These are phyloP conservation scores for Fistulina hepatica DNA, from an alignment of 1,284 basidiomycete genomes.

Conservation along the genomic window DNA sequence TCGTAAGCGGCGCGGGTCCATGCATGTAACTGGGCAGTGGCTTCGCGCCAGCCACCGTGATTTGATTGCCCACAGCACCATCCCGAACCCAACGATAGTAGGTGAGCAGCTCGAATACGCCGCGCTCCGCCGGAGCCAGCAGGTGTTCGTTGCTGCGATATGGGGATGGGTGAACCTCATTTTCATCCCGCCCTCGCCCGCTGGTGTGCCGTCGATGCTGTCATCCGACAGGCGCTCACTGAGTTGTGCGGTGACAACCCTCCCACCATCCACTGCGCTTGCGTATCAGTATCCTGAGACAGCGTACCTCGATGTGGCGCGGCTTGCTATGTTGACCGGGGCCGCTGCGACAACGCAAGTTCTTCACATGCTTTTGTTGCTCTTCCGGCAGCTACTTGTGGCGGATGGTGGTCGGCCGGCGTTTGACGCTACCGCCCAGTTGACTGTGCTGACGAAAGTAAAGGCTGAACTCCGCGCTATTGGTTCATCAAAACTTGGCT, in stretches of 20 bases:
- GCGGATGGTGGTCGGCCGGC: no score
- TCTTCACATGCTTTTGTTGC: no score
- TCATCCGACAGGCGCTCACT: no score
- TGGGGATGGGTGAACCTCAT: conserved; percentile 63
- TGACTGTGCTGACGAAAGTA: conserved; percentile 43
- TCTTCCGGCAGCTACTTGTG: no score
- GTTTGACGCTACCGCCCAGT: no score
- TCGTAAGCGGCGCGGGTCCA: conserved; percentile 42
- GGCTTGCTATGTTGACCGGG: conserved; percentile 57
- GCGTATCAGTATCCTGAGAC: conserved; percentile 60
- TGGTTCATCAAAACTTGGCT: conserved; percentile 47
- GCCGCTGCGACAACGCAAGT: no score
- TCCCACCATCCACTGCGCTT: conserved; percentile 21
- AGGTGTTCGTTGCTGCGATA: conserved; percentile 45
- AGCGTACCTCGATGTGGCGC: conserved; percentile 70
- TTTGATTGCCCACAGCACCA: conserved; percentile 26
- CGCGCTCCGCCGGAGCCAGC: conserved; percentile 37
- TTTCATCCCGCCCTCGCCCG: conserved; percentile 44
- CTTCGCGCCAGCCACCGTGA: conserved; percentile 32
- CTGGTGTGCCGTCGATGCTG: conserved; percentile 19
- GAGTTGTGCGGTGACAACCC: no score
- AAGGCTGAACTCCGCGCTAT: conserved; percentile 74
- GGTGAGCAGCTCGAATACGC: conserved; percentile 30
- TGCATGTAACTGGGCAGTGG: conserved; percentile 56
- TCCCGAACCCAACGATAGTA: conserved; percentile 33